Evolutionary conservation across 495 filamentous ascomycete species (phyloP).

Genomic region (Talaromyces stipitatus): DNA sequence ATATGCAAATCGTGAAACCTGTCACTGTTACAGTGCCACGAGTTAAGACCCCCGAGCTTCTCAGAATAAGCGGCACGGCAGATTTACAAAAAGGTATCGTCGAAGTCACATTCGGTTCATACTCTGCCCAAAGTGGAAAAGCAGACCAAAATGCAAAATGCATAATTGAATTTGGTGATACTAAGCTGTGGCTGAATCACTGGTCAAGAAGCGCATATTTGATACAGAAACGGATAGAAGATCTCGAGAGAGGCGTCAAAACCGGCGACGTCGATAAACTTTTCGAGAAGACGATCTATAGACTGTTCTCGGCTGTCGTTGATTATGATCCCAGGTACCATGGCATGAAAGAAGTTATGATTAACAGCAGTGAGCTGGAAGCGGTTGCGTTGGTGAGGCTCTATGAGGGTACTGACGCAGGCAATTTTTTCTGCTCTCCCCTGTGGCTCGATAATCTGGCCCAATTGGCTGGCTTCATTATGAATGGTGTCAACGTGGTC

Average conservation of each 20-base stretch:
- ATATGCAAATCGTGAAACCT: not conserved
- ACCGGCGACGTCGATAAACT: slow-evolving; percentile 17
- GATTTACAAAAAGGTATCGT: slow-evolving; percentile 35
- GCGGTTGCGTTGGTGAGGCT: slow-evolving; percentile 64
- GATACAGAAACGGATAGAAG: slow-evolving; percentile 42
- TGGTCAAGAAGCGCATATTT: slow-evolving; percentile 48
- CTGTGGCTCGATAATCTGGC: slow-evolving; percentile 37
- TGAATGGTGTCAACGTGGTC: slow-evolving; percentile 39
- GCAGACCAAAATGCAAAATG: slow-evolving; percentile 40
- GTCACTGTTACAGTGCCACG: not conserved
- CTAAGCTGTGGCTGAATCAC: slow-evolving; percentile 41
- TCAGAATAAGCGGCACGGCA: slow-evolving; percentile 48
- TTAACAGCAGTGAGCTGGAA: slow-evolving; percentile 63
- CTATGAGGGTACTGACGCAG: slow-evolving; percentile 53
- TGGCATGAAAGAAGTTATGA: slow-evolving; percentile 67
- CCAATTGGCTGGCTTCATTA: slow-evolving; percentile 46
- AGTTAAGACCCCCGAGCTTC: slow-evolving; percentile 51
- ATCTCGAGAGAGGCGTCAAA: not conserved
- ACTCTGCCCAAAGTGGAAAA: not conserved
- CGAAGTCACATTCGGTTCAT: slow-evolving; percentile 11
- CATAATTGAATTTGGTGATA: slow-evolving; percentile 38
- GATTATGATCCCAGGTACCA: slow-evolving; percentile 53
- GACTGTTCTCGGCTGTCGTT: slow-evolving; percentile 55
- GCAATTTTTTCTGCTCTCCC: slow-evolving; percentile 37
- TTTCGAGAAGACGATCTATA: slow-evolving; percentile 57